Evolutionary conservation across 768 basidiomycete species (phyloP).

Genomic region (Gymnopilus junonius): DNA sequence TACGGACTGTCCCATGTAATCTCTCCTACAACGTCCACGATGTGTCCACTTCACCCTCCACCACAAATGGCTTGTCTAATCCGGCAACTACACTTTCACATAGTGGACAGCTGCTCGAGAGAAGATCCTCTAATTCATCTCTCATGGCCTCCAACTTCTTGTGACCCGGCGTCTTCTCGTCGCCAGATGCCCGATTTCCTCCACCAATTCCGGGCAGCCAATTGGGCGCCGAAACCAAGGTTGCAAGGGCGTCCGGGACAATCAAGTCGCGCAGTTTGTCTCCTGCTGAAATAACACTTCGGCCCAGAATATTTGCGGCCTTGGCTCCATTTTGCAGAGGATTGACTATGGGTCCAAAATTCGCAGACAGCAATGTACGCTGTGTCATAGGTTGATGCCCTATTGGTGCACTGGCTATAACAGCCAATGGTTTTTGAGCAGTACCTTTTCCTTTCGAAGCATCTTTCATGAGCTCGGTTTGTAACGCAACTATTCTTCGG

Average conservation of each 20-base stretch:
- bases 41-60: constrained; percentile 75
- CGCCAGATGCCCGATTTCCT: constrained; percentile 49
- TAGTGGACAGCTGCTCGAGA: constrained; percentile 89
- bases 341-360: constrained; percentile 57
- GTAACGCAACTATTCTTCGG: constrained; percentile 84
- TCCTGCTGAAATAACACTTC: constrained; percentile 85
- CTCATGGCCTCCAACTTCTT: constrained; percentile 75
- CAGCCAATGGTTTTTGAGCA: constrained; percentile 33
- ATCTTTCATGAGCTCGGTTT: constrained; percentile 79
- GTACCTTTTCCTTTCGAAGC: constrained; percentile 29
- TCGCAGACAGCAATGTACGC: constrained; percentile 71
- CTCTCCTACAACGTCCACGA: constrained; percentile 70
- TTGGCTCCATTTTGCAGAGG: constrained; percentile 67
- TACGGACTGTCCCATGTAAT: constrained; percentile 16
- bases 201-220: constrained; percentile 78
- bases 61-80: constrained; percentile 86
- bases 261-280: constrained; percentile 92
- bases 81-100: constrained; percentile 90
- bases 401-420: constrained; percentile 29
- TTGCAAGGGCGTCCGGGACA: constrained; percentile 90
- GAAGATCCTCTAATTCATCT: constrained; percentile 84
- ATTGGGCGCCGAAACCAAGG: constrained; percentile 73
- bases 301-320: constrained; percentile 70
- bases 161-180: constrained; percentile 52
- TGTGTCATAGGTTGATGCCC: constrained; percentile 52